Base-by-base conservation (phyloP, 495 filamentous ascomycete species). In the Bryoglossum gracile region DNA sequence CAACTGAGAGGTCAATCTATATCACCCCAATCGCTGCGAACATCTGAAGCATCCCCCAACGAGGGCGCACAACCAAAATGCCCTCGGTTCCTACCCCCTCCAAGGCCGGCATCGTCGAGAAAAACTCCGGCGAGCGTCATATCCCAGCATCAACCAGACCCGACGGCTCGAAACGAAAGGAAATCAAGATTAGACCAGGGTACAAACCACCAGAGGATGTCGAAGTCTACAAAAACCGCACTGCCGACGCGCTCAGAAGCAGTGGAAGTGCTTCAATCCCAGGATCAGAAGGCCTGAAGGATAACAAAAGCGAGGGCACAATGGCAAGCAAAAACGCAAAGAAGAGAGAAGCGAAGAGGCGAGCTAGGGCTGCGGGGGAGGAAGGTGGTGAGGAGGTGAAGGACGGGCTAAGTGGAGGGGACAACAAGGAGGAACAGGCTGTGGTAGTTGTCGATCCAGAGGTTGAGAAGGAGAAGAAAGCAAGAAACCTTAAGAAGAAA, bases 171-270 rank as follows among this genome's bases (percentile, higher is more conserved):
- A 85, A 82, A 13, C 75, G 94, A 24, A 89, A 85, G 57, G 94
- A 95, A 60, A 97, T 95, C 46, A 86, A 86, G 54, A 86, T 99
- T 34, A 80, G 87, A 2, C 90, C 91, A 10, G 94, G 94, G 38
- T 99, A 97, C 66, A 79, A 79, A 26, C 94, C 94, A 0, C 91
- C 92, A 2, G 94, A 99, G 65, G 94, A 99, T 66, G 86, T 96
- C 48, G 88, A 96, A 60, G 70, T 95, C 28, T 99, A 97, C 76
- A 92, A 86, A 73, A 97, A 95, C 68, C 81, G 85, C 34, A 86
- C 82, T 4, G 90, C 90, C 19, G 86, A 91, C 55, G 81, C 77
- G 32, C 95, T 86, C 73, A 91, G 88, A 66, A 89, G 73, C 56
- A 80, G 89, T 16, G 86, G 83, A 10, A 84, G 73, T 51, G 80